Evolutionary conservation across 2,329 filamentous ascomycete species (phyloP), one percentile per base, ranked within the genome.

Genomic region (Lasiodiplodia gonubiensis): DNA sequence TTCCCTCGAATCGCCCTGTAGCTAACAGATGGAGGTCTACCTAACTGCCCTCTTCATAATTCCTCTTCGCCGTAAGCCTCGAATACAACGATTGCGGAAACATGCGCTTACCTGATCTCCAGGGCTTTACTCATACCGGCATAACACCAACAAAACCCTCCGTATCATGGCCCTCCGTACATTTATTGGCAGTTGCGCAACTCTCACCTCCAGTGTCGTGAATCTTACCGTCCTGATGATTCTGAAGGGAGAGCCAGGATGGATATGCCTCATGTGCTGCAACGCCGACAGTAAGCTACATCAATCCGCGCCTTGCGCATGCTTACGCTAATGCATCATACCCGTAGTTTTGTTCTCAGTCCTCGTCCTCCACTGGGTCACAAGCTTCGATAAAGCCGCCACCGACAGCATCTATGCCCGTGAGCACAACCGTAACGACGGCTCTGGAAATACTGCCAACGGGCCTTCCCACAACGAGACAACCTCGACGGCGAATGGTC

Each of bases 11-110:
- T 14, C 53, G 16, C 42, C 10, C 25, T 3, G 25, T 4, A 25
- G 21, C 27, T 57, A 21, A 59, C 42, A 23, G 8, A 23, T 51
- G 4, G 30, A 66, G 64, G 53, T 88, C 23, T 90, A 89, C 70
- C 79, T 90, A 0, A 90, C 87, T 1, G 79, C 84, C 4, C 78
- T 90, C n/a, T 90, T 90, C 73, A 77, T 90, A 2, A 79, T 86
- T n/a, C 87, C 87, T 2, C 73, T 90, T 1, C 84, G 82, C 68
- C 80, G 64, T 66, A 66, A 51, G 64, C n/a, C 25, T n/a, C 33
- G 10, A 39, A 21, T 23, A 25, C 7, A 25, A 8, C 4, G 6
- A 16, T n/a, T 21, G 30, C 3, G 39, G 18, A 39, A 39, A 8
- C 27, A 23, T 21, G 3, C 3, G 10, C 21, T 57, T 30, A 57